phyloP scores from a whole-genome alignment of 768 basidiomycete species.

The Epithele typhae region DNA sequence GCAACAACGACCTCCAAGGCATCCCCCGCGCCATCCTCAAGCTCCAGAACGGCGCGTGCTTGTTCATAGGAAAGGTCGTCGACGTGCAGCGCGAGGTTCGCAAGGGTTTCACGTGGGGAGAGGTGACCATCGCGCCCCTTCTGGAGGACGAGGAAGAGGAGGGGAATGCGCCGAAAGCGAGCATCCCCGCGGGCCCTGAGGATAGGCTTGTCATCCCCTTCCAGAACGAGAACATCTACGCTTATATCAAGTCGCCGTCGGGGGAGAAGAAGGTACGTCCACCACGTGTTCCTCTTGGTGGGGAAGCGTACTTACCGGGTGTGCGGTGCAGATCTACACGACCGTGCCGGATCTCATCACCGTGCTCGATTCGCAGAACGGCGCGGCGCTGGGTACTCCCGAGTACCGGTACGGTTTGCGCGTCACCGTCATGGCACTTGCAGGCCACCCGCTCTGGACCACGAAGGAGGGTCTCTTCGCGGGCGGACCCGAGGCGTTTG shows the following conservation, averaged over 20 bases:
- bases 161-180: background rate
- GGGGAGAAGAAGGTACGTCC: conserved; percentile 24
- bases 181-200: conserved; percentile 21
- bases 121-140: conserved; percentile 27
- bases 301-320: too few relatives aligned
- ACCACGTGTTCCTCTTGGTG: too few relatives aligned
- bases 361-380: conserved; percentile 59
- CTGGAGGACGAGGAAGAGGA: conserved; percentile 26
- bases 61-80: conserved; percentile 60
- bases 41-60: conserved; percentile 32
- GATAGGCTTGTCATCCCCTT: conserved; percentile 47
- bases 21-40: conserved; percentile 28
- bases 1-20: conserved; percentile 37
- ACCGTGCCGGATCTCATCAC: conserved; percentile 65
- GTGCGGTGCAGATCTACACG: conserved; percentile 36
- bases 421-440: conserved; percentile 45
- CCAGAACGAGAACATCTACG: conserved; percentile 59
- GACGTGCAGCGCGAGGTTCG: conserved; percentile 33
- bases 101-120: conserved; percentile 29
- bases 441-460: conserved; percentile 52
- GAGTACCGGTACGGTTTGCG: conserved; percentile 56
- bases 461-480: conserved; percentile 44
- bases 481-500: conserved; percentile 53
- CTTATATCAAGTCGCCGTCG: conserved; percentile 31
- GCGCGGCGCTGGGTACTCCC: conserved; percentile 57